Conservation (phyloP, 192 early-diverging fungal genomes). For the Rhizophagus clarus region DNA sequence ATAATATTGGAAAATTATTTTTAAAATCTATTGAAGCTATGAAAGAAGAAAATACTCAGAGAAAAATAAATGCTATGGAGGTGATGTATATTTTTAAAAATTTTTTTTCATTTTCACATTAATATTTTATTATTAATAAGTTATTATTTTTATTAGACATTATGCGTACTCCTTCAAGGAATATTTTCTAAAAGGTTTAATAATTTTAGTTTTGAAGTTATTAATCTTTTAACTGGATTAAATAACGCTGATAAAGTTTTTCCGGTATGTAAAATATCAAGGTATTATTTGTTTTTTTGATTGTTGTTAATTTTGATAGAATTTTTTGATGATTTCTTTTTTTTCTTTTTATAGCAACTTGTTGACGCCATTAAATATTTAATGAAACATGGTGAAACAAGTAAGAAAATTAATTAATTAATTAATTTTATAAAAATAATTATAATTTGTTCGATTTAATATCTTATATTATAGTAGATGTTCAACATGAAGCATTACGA, state of each 20-base stretch:
- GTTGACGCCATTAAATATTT: conserved; percentile 30
- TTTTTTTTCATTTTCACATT: not conserved
- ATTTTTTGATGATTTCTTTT: not conserved
- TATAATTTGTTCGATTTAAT: not conserved
- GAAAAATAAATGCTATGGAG: conserved; percentile 41
- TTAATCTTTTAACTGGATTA: conserved; percentile 48
- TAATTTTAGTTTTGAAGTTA: conserved; percentile 59
- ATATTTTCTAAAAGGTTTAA: conserved; percentile 58
- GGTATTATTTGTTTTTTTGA: no score
- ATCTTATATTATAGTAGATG: conserved; percentile 32
- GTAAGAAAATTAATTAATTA: conserved; percentile 1
- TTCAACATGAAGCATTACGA: conserved; percentile 39
- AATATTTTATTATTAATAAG: not conserved
- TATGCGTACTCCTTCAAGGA: conserved; percentile 45
- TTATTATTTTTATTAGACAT: conserved; percentile 36
- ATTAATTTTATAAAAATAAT: not conserved
- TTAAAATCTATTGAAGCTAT: conserved; percentile 45
- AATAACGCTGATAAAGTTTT: conserved; percentile 39
- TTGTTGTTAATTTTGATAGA: not conserved
- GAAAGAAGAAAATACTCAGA: conserved; percentile 29
- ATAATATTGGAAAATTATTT: conserved; percentile 48
- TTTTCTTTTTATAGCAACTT: conserved; percentile 15
- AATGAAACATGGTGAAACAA: conserved; percentile 38
- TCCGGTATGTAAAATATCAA: not conserved
- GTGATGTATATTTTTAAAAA: conserved; percentile 17